Base-by-base conservation (phyloP, 352 stramenopile species). In the Pythium dissimile region DNA sequence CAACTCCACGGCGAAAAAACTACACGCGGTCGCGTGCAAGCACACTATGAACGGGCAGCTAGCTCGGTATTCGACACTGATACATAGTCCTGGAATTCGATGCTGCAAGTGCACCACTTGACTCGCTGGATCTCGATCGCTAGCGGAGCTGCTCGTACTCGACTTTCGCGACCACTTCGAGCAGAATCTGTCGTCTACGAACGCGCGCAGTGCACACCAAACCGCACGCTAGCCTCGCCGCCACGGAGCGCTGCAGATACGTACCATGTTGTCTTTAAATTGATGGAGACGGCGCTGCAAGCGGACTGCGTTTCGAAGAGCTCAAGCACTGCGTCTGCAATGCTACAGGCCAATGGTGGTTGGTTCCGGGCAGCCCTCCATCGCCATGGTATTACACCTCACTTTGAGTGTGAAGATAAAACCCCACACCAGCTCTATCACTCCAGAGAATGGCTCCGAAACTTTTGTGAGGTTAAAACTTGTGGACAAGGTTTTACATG, bases 231-330 rank as follows among this genome's bases (percentile, higher is more conserved):
- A 37, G 16, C 43, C 8, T 35, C 47, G 48, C 47, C 23, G 49
- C 49, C 20, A 53, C 15, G 21, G 15, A 21, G 23, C 21, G 26
- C 35, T 12, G 35, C 27, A 48, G 49, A 39, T 31, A 78, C 81
- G 64, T 88, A 92, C 81, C 81, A 92, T 91, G 76, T 86, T 92
- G 81, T 78, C 77, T 88, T 87, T 83, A 64, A 59, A 62, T 89
- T 92, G 77, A 81, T 81, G 73, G 72, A 87, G 78, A 83, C 77
- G 69, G 67, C 66, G 76, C 74, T 73, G 77, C 77, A 90, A 86
- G 76, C 78, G 80, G 77, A 90, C 72, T 87, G 76, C 64, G 54
- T 67, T 62, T 61, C 43, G 20, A 52, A 45, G 28, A 24, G 23
- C 46, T 45, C 56, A 57, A 48, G 41, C 21, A 51, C 34, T 45